Evolutionary conservation across 2,329 filamentous ascomycete genomes (phyloP), one percentile per base, ranked within the genome.

Genomic region (Alternaria metachromatica): DNA sequence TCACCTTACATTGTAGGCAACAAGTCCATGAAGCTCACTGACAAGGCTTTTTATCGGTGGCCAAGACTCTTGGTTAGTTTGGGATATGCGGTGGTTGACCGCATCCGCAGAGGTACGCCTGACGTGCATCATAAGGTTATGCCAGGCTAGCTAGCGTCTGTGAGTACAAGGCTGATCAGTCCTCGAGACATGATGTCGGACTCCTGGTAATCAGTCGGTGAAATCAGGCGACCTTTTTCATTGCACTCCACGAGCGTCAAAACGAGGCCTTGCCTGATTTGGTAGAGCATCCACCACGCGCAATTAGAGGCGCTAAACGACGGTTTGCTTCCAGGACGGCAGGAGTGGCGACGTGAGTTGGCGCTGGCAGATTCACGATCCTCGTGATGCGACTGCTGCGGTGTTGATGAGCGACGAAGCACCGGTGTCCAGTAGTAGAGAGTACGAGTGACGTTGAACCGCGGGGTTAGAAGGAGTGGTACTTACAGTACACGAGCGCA

Each of bases 371-470:
- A 66, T 18, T 54, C 62, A 65, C 58, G 64, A 70, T 67, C 60
- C 66, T 60, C 58, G 59, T 71, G 71, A 71, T 21, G 20, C 12
- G 54, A 49, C 21, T 37, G 18, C 30, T 20, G 25, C 60, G 63
- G 66, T 64, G 68, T 67, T 70, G 65, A 68, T 62, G 57, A 63
- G 63, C 46, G 60, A 69, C 64, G 55, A 57, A 54, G 54, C 28
- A 62, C 51, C 12, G 33, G 44, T 44, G 33, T 43, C 33, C 37
- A 56, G 46, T 30, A 20, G 26, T 10, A 12, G 46, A 41, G 45
- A 7, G 44, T 45, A 53, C 57, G 20, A 53, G 44, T 41, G 58
- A 56, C 58, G 58, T 60, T 15, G 30, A 28, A 28, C 55, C 15
- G 20, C 23, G 33, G 23, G 23, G 13, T 53, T 51, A 25, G 33